phyloP scores from a whole-genome alignment of 1,284 basidiomycete genomes.

The Trametes sp. region DNA sequence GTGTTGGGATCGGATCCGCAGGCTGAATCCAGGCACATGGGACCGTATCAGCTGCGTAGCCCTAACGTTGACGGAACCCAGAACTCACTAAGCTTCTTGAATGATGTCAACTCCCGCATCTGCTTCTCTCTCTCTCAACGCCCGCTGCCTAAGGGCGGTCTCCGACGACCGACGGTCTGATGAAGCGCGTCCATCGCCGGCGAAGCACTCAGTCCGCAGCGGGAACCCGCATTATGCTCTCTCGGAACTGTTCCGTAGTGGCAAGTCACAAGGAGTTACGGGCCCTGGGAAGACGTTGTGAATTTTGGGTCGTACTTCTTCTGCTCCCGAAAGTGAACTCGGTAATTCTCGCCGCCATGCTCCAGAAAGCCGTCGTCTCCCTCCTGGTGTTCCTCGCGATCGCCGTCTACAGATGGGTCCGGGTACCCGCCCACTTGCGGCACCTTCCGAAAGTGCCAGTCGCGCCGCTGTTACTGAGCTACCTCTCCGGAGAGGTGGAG shows the following conservation, averaged over 20 bases:
- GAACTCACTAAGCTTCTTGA: background rate
- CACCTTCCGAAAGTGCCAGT: constrained; percentile 34
- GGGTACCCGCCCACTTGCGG: constrained; percentile 28
- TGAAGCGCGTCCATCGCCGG: background rate
- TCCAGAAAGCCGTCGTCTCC: background rate
- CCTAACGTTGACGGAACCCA: background rate
- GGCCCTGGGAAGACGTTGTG: no score
- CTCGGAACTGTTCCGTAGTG: no score
- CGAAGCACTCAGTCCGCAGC: background rate
- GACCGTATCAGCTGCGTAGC: background rate
- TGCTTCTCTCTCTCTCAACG: background rate
- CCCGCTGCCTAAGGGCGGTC: background rate
- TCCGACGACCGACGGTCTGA: background rate
- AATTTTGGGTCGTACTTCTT: no score
- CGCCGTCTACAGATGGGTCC: constrained; percentile 14
- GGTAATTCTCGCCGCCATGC: background rate
- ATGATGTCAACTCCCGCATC: background rate
- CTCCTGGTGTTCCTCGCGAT: background rate
- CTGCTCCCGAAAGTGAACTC: background rate
- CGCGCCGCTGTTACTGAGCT: constrained; percentile 31
- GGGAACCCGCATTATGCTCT: no score
- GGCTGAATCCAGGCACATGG: background rate
- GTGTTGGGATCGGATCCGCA: background rate
- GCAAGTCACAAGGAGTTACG: no score
- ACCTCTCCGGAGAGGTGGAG: constrained; percentile 32